Percentiles rank a stretch among this genome's conserved stretches.
Evolutionary conservation across 768 basidiomycete genomes (phyloP).

Genomic region (Porphyrellus cyaneotinctus): DNA sequence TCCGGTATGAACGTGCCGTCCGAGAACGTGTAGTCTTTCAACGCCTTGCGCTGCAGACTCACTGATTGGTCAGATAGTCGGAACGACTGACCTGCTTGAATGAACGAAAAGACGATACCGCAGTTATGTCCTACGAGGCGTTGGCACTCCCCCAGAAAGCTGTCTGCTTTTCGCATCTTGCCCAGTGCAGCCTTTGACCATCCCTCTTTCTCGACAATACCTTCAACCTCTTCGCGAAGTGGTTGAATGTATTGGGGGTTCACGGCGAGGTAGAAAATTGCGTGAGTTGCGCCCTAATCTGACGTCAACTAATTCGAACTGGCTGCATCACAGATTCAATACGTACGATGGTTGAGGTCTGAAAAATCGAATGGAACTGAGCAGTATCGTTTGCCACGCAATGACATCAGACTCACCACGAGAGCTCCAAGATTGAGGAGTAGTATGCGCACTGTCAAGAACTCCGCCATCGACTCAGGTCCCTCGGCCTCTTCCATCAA

Average conservation of each 20-base stretch:
- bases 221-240: conserved; percentile 38
- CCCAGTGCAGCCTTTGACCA: conserved; percentile 28
- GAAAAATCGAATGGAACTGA: not conserved
- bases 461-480: conserved; percentile 10
- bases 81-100: no score
- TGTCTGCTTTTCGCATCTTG: conserved; percentile 38
- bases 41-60: conserved; percentile 29
- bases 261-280: conserved; percentile 35
- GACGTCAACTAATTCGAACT: not conserved
- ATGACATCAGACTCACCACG: conserved; percentile 16
- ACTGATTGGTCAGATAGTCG: conserved; percentile 15
- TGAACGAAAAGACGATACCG: not conserved
- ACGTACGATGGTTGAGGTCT: conserved; percentile 21
- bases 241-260: conserved; percentile 32
- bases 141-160: conserved; percentile 31
- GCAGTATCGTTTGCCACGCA: not conserved
- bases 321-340: not conserved
- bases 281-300: conserved; percentile 31
- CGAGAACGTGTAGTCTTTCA: conserved; percentile 34
- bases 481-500: conserved; percentile 26
- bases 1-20: conserved; percentile 37
- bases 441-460: conserved; percentile 24
- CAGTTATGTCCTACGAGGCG: not conserved
- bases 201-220: conserved; percentile 24
- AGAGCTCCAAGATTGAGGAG: conserved; percentile 17